Base-by-base conservation (phyloP, 257 asterid species). In the Paulownia fortunei region DNA sequence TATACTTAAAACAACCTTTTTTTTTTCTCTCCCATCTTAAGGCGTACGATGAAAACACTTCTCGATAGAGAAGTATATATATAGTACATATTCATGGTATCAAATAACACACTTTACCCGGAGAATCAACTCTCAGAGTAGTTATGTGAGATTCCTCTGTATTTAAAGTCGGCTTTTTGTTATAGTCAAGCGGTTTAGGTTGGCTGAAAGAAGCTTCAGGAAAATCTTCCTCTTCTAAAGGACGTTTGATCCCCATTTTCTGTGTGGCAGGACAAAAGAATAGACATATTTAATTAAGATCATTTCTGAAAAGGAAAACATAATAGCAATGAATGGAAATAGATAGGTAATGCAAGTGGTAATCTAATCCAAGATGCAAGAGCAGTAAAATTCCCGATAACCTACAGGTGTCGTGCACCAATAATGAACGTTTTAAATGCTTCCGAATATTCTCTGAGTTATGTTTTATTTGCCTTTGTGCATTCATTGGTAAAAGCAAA, bases 181-280 rank as follows among this genome's bases (percentile, higher is more conserved):
- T 75, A 41, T 58, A 80, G 55, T 81, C 91, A 24, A 74, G 76
- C 72, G 81, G 96, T 79, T 89, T 89, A 26, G 87, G 88, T 51
- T 87, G 92, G 86, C 89, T 86, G 70, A 82, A 76, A 69, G 97
- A 73, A 64, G 87, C 79, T 73, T 81, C 90, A 46, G 84, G 86
- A 74, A 77, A 75, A 51, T 86, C 83, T 72, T 77, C 84, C 21
- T 80, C 89, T 69, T 86, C 88, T 10, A 79, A 81, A 27, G 90
- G 89, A 55, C 98, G 86, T 79, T 93, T 92, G 72, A 84, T 75
- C 68, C 92, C 96, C 98, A 93, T 93, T 42, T 73, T 80, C 81
- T 85, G 77, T 44, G 26, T 80, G 61, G 82, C 79, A 84, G 79
- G 69, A 72, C 13, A 68, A 61, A 27, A 10, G 59, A 65, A 62